Evolutionary conservation across 768 basidiomycete species (phyloP), one percentile per base, ranked within the genome.

Genomic region (Lentinula boryana): DNA sequence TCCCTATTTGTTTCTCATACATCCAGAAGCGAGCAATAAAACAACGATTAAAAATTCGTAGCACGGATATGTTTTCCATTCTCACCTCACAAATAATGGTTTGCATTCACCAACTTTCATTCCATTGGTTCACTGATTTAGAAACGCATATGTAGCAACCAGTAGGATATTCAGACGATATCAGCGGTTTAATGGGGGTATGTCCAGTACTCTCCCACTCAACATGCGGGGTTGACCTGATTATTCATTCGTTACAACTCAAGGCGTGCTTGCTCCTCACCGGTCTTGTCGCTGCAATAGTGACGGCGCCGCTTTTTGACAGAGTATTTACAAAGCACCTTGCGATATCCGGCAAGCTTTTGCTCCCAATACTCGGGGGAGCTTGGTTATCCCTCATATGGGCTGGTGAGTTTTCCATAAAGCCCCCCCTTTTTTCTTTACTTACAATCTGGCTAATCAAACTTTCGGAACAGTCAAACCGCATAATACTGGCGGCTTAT

Each of bases 371-470:
- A 48, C 75, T 89, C 5, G 86, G 79, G 15, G 76, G 66, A 1
- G 77, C 78, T 23, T 93, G 91, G 90, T 70, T 93, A 13, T 82
- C 84, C 4, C 73, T 93, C 16, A 86, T 94, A 35, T 94, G 91
- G 92, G 90, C 87, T 55, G 83, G 90, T 89, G 68, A 31, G 81
- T 23, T 58, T 23, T n/a, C 16, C 9, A 21, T 12, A 31, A 16
- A 40, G n/a, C n/a, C n/a, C 36, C 21, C 53, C 2, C 36, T 35
- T 31, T 32, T 27, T 44, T n/a, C 43, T 36, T 51, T 57, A 27
- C 27, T 27, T 27, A 27, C 27, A 27, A 27, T 21, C 35, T 23
- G 35, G 60, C 53, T 44, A 2, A 53, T n/a, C 58, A 65, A 33
- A 44, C 62, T 46, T 46, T 16, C n/a, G 60, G 18, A 53, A 46